Conservation (phyloP, 2,329 filamentous ascomycete genomes). For the Cladosporium sp. region DNA sequence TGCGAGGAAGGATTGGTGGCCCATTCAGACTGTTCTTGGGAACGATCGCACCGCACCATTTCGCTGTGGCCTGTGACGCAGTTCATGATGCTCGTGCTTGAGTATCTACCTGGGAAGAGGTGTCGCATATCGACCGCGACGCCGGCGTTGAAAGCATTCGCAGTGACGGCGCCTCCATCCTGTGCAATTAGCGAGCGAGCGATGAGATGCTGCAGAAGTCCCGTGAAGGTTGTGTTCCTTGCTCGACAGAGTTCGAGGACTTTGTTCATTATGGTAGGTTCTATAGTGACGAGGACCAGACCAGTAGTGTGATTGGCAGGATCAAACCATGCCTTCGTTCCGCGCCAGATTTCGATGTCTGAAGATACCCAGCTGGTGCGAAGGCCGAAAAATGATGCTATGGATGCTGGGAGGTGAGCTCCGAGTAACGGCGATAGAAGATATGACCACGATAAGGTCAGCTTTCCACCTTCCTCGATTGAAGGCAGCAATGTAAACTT, state of each 20-base stretch:
- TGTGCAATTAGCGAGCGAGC: slow-evolving; percentile 35
- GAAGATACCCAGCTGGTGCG: not conserved
- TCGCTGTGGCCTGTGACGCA: slow-evolving; percentile 25
- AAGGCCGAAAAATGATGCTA: not conserved
- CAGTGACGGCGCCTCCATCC: slow-evolving; percentile 18
- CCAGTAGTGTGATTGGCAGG: slow-evolving; percentile 21
- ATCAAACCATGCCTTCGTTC: slow-evolving; percentile 1
- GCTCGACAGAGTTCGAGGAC: slow-evolving; percentile 30
- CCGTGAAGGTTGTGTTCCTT: slow-evolving; percentile 41
- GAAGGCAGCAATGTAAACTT: slow-evolving; percentile 27
- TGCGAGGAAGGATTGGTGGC: not conserved
- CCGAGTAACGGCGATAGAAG: slow-evolving; percentile 39
- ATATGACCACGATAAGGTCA: slow-evolving; percentile 44
- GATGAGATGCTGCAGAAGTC: slow-evolving; percentile 38
- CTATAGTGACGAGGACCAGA: slow-evolving; percentile 33
- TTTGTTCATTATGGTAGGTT: slow-evolving; percentile 22
- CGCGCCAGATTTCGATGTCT: not conserved
- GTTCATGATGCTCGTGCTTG: slow-evolving; percentile 34
- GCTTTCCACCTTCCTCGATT: slow-evolving; percentile 36
- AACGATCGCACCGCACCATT: not conserved
- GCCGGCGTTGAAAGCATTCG: slow-evolving; percentile 35
- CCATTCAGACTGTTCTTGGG: not conserved
- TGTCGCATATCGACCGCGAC: slow-evolving; percentile 41
- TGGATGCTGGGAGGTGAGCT: slow-evolving; percentile 11
- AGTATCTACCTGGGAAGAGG: slow-evolving; percentile 26